Conservation (phyloP, 768 basidiomycete species). For the Pulveroboletus sp. region DNA sequence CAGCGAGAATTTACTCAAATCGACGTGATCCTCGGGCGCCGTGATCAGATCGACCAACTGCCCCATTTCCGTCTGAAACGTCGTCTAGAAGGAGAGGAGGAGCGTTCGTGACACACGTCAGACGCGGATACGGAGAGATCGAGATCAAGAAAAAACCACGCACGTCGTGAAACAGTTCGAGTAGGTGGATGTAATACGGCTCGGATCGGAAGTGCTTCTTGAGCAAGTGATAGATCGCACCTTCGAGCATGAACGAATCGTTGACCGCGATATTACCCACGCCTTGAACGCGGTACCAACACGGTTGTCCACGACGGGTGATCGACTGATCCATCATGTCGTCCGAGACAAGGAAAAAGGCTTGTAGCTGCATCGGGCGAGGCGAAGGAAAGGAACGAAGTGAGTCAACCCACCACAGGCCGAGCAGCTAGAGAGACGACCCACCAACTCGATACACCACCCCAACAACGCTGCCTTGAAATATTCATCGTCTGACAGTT, state of each 20-base stretch:
- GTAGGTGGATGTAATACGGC: constrained; percentile 78
- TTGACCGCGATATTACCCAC: constrained; percentile 85
- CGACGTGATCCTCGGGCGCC: constrained; percentile 85
- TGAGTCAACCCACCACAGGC: not conserved
- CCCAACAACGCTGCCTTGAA: constrained; percentile 83
- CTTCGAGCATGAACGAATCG: constrained; percentile 94
- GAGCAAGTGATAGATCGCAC: constrained; percentile 86
- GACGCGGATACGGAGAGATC: not conserved
- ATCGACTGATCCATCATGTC: constrained; percentile 97
- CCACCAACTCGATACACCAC: constrained; percentile 92
- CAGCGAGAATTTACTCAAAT: constrained; percentile 83
- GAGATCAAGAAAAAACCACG: constrained; percentile 10
- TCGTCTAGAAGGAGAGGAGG: constrained; percentile 31
- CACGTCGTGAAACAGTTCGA: constrained; percentile 90
- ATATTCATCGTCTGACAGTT: constrained; percentile 79
- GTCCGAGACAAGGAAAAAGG: constrained; percentile 87
- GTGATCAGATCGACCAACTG: constrained; percentile 96
- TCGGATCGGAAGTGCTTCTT: constrained; percentile 81
- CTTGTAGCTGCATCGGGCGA: constrained; percentile 66
- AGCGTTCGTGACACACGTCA: not conserved
- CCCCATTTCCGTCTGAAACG: constrained; percentile 93
- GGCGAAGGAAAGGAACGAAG: not conserved
- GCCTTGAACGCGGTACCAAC: constrained; percentile 76
- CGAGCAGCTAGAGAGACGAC: constrained; percentile 25
- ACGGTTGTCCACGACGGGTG: constrained; percentile 90